Conservation (phyloP, 371 early-diverging fungal genomes). For the Apophysomyces sp. region DNA sequence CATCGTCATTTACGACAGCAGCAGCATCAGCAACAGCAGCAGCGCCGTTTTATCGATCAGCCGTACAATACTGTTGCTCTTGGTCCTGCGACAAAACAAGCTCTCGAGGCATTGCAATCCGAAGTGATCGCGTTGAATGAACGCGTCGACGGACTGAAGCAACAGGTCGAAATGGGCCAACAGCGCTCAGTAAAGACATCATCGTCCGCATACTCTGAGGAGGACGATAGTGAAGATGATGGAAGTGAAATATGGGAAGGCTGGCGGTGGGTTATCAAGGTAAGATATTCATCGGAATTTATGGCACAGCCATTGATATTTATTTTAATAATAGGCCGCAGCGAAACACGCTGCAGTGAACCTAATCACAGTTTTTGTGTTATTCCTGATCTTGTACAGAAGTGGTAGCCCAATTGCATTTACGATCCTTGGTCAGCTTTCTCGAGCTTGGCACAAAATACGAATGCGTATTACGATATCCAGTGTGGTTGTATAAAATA, state of each 20-base stretch:
- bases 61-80: constrained; percentile 25
- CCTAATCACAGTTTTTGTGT: constrained; percentile 1
- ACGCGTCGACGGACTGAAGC: constrained; percentile 44
- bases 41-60: constrained; percentile 6
- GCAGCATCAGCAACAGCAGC: neutral
- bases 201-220: neutral
- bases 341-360: constrained; percentile 14
- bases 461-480: neutral
- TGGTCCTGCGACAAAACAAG: constrained; percentile 45
- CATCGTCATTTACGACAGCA: too few relatives aligned
- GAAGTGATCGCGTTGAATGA: constrained; percentile 49
- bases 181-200: neutral
- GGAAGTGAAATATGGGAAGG: constrained; percentile 13
- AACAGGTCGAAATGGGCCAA: constrained; percentile 9
- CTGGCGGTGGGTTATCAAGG: constrained; percentile 43
- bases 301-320: too few relatives aligned
- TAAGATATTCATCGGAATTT: constrained; percentile 10
- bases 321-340: constrained; percentile 9
- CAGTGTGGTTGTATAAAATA: constrained; percentile 5
- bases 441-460: constrained; percentile 2
- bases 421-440: constrained; percentile 7
- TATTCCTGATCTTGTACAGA: constrained; percentile 3
- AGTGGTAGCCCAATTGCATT: constrained; percentile 7
- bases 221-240: constrained; percentile 9
- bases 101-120: constrained; percentile 45